Evolutionary conservation across 2,329 filamentous ascomycete species (phyloP), one percentile per base, ranked within the genome.

Genomic region (Monilinia fructicola): DNA sequence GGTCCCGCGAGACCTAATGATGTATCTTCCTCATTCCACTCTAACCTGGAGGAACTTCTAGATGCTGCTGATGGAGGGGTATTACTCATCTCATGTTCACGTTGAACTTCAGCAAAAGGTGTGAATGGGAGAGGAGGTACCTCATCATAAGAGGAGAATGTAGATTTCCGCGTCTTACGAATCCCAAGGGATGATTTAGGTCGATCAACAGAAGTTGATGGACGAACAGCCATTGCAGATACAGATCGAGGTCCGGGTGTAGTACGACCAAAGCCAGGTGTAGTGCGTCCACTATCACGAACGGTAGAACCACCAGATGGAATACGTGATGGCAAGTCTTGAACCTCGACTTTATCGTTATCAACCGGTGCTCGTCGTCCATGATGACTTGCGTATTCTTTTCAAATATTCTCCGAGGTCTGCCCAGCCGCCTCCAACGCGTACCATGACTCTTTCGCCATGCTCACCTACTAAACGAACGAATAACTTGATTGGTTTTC

Each of bases 371-470:
- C 85, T 53, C 86, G 87, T n/a, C 91, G 88, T 54, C 91, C 91
- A 76, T 99, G 95, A 76, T 99, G 95, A 67, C 88, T 87, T 10
- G 93, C 93, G 74, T 97, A 99, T 77, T 97, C 92, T 72, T 93
- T 93, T 90, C 53, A 99, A 83, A 75, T 97, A 99, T 77, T 98
- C 95, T 48, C 91, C 94, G 26, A 99, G 82, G 77, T 99, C 95
- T 18, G 93, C 93, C 95, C 95, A 99, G n/a, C 95, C 95, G 67
- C 95, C 95, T 16, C 95, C 95, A 16, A 99, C 94, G 46, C 95
- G 90, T 10, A 99, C 95, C 95, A 99, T 98, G 69, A 98, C 93
- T 62, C 95, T 88, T 78, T 98, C 93, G 21, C 91, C 92, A 66
- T 87, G 84, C 77, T 97, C 93, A 60, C 95, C 95, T 2, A 99